Evolutionary conservation across 2,329 filamentous ascomycete species (phyloP).

Genomic region (Pseudogymnoascus sp.): DNA sequence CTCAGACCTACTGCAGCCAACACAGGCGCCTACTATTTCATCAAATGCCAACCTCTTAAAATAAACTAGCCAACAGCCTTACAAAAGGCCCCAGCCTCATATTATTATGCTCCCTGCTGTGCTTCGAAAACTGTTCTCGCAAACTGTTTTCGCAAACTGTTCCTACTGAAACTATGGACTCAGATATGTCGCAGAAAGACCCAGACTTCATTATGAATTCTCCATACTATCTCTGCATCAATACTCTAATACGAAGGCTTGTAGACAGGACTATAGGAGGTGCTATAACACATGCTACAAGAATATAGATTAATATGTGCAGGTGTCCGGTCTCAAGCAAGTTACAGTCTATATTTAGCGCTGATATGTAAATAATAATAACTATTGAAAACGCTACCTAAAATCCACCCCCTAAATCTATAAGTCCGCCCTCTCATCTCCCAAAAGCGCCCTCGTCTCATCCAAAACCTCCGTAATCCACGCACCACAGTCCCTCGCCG

Average conservation of each 20-base stretch:
- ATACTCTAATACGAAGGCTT: not conserved
- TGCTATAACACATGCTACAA: not conserved
- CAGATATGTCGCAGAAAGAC: no score
- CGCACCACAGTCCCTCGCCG: not conserved
- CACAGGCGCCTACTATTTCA: no score
- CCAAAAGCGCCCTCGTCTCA: not conserved
- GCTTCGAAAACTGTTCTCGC: no score
- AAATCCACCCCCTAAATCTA: not conserved
- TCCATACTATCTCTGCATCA: not conserved
- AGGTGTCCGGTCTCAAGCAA: not conserved
- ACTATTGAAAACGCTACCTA: not conserved
- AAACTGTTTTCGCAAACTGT: no score
- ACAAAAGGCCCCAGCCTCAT: no score
- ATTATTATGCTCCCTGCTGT: no score
- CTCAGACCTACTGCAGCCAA: no score
- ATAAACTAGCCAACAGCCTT: no score
- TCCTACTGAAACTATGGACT: no score
- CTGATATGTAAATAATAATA: not conserved
- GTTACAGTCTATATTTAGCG: not conserved
- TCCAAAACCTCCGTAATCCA: constrained; percentile 34
- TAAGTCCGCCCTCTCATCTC: not conserved
- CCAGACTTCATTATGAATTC: no score
- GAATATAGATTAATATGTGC: not conserved
- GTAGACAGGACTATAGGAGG: not conserved
- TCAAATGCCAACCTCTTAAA: no score